Evolutionary conservation across 139 green algal species (phyloP), one percentile per base, ranked within the genome.

Genomic region (Chlorella sp.): DNA sequence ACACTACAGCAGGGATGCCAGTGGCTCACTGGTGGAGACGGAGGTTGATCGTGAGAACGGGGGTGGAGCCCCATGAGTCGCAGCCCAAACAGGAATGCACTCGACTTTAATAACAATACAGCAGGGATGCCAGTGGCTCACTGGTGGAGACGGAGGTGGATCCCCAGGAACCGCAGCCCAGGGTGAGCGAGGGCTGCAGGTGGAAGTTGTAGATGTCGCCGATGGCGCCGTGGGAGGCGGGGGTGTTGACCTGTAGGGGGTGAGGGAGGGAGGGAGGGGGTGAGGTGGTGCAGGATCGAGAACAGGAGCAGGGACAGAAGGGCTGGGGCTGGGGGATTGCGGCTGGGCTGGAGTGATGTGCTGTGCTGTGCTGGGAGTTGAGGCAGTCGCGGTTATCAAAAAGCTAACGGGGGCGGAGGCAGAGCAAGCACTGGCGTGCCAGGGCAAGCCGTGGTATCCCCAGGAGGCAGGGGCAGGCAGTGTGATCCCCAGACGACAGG

Each of bases 161-260:
- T 77, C 95, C 95, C 92, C 93, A 96, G 19, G 91, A 92, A 84
- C 95, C 95, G 87, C 95, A 96, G 84, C 95, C 95, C 78, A 96
- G 92, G 30, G 94, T 96, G 21, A 96, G 92, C 18, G 94, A 97
- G 66, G 95, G 95, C 79, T 96, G 92, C 83, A 96, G 92, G 86
- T 95, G 92, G 93, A 96, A 96, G 92, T 96, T 96, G 92, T 32
- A 86, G 30, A 86, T 28, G 81, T 86, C 81, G 42, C 86, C 86
- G 75, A 92, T 92, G 32, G 89, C 89, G 34, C 89, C 92, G 78
- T 96, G 93, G n/a, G 91, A 90, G 36, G 94, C 90, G 16, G 94
- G 94, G 34, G 86, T 94, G 91, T 96, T 96, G 71, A 96, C 90
- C 18, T 81, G 84, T 68, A 87, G 48, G 48, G 48, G 48, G 48